Percentiles rank a stretch among this genome's conserved stretches.
Evolutionary conservation across 805 yeast genomes (phyloP).

Genomic region (Metschnikowia santaceciliae): DNA sequence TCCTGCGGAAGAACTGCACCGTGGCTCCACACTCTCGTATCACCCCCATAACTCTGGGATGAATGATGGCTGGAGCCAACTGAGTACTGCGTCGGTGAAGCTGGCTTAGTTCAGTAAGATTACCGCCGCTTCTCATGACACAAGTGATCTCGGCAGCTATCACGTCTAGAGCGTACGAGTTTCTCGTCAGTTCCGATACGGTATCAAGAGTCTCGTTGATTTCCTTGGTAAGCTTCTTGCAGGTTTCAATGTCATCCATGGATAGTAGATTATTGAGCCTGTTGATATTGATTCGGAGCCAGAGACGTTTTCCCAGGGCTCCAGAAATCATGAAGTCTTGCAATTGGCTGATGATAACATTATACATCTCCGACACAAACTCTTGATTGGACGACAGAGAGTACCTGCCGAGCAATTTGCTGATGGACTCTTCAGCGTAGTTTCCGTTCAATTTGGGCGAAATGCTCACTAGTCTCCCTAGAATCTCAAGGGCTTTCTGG

Average conservation of each 20-base stretch:
- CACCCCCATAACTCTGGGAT: conserved; percentile 71
- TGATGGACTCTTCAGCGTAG: conserved; percentile 39
- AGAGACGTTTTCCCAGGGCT: conserved; percentile 30
- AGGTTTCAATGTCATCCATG: conserved; percentile 27
- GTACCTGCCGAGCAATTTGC: conserved; percentile 33
- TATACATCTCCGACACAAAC: conserved; percentile 31
- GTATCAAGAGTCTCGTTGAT: conserved; percentile 36
- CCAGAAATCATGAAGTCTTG: conserved; percentile 17
- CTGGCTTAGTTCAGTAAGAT: conserved; percentile 38
- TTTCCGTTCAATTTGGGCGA: conserved; percentile 28
- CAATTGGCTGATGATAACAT: conserved; percentile 27
- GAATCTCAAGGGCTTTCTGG: conserved; percentile 20
- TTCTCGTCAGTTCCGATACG: conserved; percentile 43
- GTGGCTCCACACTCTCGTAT: conserved; percentile 74
- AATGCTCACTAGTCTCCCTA: conserved; percentile 22
- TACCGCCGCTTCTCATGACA: conserved; percentile 32
- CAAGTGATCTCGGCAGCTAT: conserved; percentile 63
- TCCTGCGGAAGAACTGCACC: conserved; percentile 55
- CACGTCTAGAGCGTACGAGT: conserved; percentile 54
- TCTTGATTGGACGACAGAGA: conserved; percentile 23
- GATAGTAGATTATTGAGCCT: conserved; percentile 36
- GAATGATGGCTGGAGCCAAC: conserved; percentile 63
- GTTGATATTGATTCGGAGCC: conserved; percentile 46
- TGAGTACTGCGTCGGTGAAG: conserved; percentile 43
- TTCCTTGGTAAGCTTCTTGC: conserved; percentile 29